Percentiles rank a stretch among this genome's conserved stretches.
phyloP scores from a whole-genome alignment of 768 basidiomycete genomes.

The Mycena chlorophos region DNA sequence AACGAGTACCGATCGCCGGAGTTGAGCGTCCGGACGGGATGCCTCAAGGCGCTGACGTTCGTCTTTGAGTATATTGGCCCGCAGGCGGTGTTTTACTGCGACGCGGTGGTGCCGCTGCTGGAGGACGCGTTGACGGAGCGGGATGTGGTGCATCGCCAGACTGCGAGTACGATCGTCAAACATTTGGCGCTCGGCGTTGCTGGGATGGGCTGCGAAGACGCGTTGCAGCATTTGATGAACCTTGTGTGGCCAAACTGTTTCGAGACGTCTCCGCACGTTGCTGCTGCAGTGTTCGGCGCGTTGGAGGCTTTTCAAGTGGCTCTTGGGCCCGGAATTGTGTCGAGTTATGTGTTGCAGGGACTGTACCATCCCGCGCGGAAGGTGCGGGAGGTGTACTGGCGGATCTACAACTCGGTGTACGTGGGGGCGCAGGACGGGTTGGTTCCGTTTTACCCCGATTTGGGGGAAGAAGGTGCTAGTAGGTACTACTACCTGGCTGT shows the following conservation, averaged over 20 bases:
- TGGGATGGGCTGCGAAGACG: constrained; percentile 95
- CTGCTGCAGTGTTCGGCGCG: constrained; percentile 95
- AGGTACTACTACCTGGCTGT: too few relatives aligned
- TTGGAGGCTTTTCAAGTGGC: constrained; percentile 98
- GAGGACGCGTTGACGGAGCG: constrained; percentile 98
- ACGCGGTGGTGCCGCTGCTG: constrained; percentile 94
- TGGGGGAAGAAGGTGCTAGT: background rate
- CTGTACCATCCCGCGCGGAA: constrained; percentile 96
- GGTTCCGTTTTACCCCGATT: constrained; percentile 40
- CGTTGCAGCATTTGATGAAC: constrained; percentile 96
- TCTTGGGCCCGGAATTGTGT: constrained; percentile 86
- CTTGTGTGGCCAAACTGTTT: constrained; percentile 99
- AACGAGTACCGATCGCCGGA: constrained; percentile 99
- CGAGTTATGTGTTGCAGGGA: constrained; percentile 92
- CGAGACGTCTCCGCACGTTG: constrained; percentile 96
- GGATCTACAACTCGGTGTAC: constrained; percentile 91
- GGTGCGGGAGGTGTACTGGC: constrained; percentile 97
- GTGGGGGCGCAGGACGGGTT: constrained; percentile 87
- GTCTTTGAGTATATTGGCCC: constrained; percentile 99
- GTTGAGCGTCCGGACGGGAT: constrained; percentile 97
- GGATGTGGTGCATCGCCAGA: constrained; percentile 97
- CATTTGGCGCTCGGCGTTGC: constrained; percentile 96
- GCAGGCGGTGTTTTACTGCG: constrained; percentile 93
- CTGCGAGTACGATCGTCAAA: constrained; percentile 97
- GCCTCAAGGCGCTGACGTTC: constrained; percentile 96